phyloP scores from a whole-genome alignment of 83 land plant species.

The Larix sibirica region DNA sequence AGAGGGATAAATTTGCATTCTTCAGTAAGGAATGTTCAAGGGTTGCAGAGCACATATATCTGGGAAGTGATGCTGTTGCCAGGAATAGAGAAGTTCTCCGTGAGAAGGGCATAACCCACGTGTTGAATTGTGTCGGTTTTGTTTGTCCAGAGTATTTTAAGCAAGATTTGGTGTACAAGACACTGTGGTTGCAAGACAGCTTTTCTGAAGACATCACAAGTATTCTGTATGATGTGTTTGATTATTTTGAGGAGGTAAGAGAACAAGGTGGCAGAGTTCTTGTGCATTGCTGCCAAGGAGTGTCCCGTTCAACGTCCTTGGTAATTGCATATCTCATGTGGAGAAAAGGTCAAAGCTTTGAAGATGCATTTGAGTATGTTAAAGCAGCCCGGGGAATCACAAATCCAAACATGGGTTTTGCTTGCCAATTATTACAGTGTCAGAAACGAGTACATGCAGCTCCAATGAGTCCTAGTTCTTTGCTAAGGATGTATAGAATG shows the following conservation, averaged over 20 bases:
- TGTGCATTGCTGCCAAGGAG: conserved; percentile 87
- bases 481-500: conserved; percentile 72
- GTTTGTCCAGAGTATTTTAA: conserved; percentile 89
- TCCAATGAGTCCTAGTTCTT: conserved; percentile 72
- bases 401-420: conserved; percentile 85
- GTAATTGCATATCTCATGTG: conserved; percentile 91
- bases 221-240: conserved; percentile 82
- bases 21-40: conserved; percentile 84
- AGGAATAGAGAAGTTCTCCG: conserved; percentile 57
- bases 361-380: conserved; percentile 83
- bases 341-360: conserved; percentile 83
- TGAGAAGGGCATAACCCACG: conserved; percentile 75
- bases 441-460: conserved; percentile 80
- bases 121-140: conserved; percentile 83
- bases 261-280: conserved; percentile 67
- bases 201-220: conserved; percentile 83
- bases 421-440: conserved; percentile 77
- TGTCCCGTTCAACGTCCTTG: conserved; percentile 77
- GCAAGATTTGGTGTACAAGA: conserved; percentile 68
- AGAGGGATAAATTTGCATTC: conserved; percentile 60
- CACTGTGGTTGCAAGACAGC: conserved; percentile 84
- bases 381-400: conserved; percentile 75
- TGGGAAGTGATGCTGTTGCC: conserved; percentile 80
- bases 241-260: conserved; percentile 86
- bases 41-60: conserved; percentile 74